Percentiles rank a stretch among this genome's conserved stretches.
These are phyloP conservation scores for Fistulifera solaris DNA, from an alignment of 108 stramenopile species.

Conservation along the genomic window DNA sequence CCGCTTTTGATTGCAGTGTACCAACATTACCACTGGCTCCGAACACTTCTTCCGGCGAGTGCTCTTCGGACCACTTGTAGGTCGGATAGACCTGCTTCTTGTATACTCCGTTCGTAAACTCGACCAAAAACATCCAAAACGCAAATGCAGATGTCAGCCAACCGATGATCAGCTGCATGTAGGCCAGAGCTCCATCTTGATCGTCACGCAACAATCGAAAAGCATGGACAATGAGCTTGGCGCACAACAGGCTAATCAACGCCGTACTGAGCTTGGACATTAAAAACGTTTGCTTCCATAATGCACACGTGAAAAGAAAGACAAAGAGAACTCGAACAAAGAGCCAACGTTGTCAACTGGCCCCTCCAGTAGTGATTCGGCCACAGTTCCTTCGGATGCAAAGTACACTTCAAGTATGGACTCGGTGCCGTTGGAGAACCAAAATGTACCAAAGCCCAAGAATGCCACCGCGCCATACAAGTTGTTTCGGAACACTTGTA, in stretches of 20 bases:
- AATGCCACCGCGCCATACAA: constrained; percentile 35
- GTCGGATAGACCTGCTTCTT: constrained; percentile 22
- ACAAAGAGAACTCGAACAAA: constrained; percentile 21
- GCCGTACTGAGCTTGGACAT: constrained; percentile 23
- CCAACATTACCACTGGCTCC: constrained; percentile 21
- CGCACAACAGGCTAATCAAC: constrained; percentile 16
- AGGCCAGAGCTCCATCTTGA: constrained; percentile 1
- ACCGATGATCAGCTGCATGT: constrained; percentile 19
- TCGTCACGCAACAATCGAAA: constrained; percentile 12
- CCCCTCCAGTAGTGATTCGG: constrained; percentile 5
- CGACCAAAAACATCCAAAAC: constrained; percentile 28
- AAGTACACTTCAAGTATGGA: constrained; percentile 17
- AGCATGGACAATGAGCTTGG: constrained; percentile 10
- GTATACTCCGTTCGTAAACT: constrained; percentile 34
- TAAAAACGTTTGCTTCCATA: constrained; percentile 19
- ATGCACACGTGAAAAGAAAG: constrained; percentile 17
- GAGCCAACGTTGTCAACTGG: constrained; percentile 7
- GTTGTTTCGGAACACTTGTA: constrained; percentile 31
- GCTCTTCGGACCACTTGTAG: constrained; percentile 22
- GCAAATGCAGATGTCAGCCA: constrained; percentile 16
- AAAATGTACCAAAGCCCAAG: constrained; percentile 23
- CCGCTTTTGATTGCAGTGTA: constrained; percentile 17
- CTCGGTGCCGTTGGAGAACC: constrained; percentile 19
- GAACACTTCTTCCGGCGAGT: constrained; percentile 27
- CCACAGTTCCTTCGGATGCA: constrained; percentile 4